Evolutionary conservation across 495 filamentous ascomycete species (phyloP).

Genomic region (Talaromyces wortmannii): DNA sequence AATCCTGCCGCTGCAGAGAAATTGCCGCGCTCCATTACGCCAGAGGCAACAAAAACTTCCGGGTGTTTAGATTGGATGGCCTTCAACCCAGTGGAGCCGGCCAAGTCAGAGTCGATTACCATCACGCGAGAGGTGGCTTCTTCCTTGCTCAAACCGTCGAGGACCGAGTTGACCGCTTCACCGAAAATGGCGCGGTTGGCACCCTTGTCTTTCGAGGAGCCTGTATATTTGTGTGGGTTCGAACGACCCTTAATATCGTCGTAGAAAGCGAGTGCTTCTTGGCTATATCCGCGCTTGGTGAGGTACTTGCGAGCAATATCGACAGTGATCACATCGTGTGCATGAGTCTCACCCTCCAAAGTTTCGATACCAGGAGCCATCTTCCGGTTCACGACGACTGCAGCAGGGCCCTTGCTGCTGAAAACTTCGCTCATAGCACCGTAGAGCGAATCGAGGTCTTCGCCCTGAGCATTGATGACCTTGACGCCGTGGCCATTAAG

Average conservation of each 20-base stretch:
- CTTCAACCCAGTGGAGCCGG: constrained; percentile 33
- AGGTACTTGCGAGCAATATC: constrained; percentile 32
- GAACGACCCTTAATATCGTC: constrained; percentile 28
- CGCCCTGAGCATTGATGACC: constrained; percentile 25
- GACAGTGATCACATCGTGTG: constrained; percentile 32
- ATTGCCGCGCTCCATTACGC: constrained; percentile 36
- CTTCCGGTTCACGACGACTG: constrained; percentile 24
- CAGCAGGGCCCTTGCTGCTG: constrained; percentile 24
- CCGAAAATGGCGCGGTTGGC: constrained; percentile 29
- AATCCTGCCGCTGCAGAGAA: constrained; percentile 34
- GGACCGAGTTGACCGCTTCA: constrained; percentile 29
- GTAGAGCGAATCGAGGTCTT: constrained; percentile 28
- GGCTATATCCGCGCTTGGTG: constrained; percentile 27
- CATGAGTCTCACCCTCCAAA: constrained; percentile 25
- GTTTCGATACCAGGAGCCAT: constrained; percentile 31
- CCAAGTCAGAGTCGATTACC: constrained; percentile 36
- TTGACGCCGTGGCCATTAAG: constrained; percentile 27
- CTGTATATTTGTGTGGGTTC: constrained; percentile 28
- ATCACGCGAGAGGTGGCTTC: constrained; percentile 31
- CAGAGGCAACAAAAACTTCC: constrained; percentile 26
- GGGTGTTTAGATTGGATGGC: constrained; percentile 25
- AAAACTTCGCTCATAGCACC: constrained; percentile 23
- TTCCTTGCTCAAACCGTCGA: constrained; percentile 28
- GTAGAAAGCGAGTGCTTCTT: constrained; percentile 28
- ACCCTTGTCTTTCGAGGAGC: constrained; percentile 27